A percentile compares a stretch with the other conserved stretches of the same genome.
phyloP scores from a whole-genome alignment of 352 stramenopile species.

The Globisporangium nagaii region DNA sequence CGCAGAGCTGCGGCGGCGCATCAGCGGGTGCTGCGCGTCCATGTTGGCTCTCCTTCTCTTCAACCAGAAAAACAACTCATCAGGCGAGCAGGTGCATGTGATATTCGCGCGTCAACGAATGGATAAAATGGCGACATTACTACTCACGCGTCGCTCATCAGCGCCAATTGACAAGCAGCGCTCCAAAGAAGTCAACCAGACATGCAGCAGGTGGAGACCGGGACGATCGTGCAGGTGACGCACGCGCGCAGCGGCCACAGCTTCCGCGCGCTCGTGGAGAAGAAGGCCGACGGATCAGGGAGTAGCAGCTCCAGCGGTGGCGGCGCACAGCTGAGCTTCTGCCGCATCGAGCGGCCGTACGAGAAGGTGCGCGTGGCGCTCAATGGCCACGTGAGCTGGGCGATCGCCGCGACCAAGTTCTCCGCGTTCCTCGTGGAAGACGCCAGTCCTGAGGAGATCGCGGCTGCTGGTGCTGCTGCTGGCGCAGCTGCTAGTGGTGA shows the following conservation, averaged over 20 bases:
- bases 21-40: conserved; percentile 6
- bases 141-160: conserved; percentile 7
- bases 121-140: too few species aligned
- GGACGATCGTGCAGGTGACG: conserved; percentile 48
- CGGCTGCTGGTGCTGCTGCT: not conserved
- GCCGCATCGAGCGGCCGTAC: conserved; percentile 57
- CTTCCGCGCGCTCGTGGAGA: conserved; percentile 50
- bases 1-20: conserved; percentile 29
- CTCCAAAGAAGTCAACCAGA: not conserved
- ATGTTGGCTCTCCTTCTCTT: not conserved
- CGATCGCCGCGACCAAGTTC: conserved; percentile 59
- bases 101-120: conserved; percentile 2
- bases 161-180: not conserved
- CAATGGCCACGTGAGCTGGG: conserved; percentile 58
- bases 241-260: conserved; percentile 33
- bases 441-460: conserved; percentile 3
- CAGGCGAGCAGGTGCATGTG: conserved; percentile 7
- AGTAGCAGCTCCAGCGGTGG: not conserved
- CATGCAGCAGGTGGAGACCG: conserved; percentile 36
- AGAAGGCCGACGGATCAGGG: conserved; percentile 19
- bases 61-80: not conserved
- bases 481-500: not conserved
- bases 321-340: conserved; percentile 39
- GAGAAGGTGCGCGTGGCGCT: conserved; percentile 77
- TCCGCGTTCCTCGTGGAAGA: conserved; percentile 54